Percentiles rank a stretch among this genome's conserved stretches.
These are phyloP conservation scores for Penicillium hordei DNA, from an alignment of 2,329 filamentous ascomycete genomes.

Conservation along the genomic window DNA sequence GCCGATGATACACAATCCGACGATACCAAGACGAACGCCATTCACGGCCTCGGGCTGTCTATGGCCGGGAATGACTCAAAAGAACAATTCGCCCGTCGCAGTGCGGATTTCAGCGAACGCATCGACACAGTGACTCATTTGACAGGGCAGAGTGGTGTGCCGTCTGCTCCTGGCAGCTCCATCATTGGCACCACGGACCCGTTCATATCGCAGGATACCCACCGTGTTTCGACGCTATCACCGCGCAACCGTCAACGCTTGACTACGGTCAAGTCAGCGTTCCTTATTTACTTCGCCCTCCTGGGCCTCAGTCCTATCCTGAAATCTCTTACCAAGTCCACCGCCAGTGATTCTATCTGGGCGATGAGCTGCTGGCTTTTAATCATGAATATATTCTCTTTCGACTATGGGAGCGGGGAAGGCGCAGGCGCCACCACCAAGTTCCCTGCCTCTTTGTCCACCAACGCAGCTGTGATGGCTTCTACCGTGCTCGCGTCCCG, in stretches of 20 bases:
- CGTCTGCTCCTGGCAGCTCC: slow-evolving; percentile 20
- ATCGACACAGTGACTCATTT: slow-evolving; percentile 48
- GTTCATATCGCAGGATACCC: slow-evolving; percentile 24
- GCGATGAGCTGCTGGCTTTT: slow-evolving; percentile 92
- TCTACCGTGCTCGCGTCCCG: slow-evolving; percentile 90
- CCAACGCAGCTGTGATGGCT: slow-evolving; percentile 95
- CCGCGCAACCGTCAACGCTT: slow-evolving; percentile 63
- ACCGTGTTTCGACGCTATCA: slow-evolving; percentile 44
- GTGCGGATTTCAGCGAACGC: slow-evolving; percentile 44
- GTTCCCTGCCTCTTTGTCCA: slow-evolving; percentile 69
- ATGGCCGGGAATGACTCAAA: slow-evolving; percentile 40
- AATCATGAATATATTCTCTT: slow-evolving; percentile 94
- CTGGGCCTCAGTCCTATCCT: slow-evolving; percentile 92
- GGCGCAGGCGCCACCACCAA: slow-evolving; percentile 47
- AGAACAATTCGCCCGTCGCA: slow-evolving; percentile 30
- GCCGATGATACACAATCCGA: slow-evolving; percentile 28
- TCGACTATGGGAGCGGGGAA: slow-evolving; percentile 77
- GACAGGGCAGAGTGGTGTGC: slow-evolving; percentile 19
- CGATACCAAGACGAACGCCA: slow-evolving; percentile 32
- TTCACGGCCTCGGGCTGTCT: slow-evolving; percentile 46
- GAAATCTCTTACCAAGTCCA: slow-evolving; percentile 92
- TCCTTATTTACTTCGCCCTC: slow-evolving; percentile 89
- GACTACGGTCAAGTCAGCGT: slow-evolving; percentile 84
- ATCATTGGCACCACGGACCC: slow-evolving; percentile 25
- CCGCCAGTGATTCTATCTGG: slow-evolving; percentile 94